These are phyloP conservation scores for Alternaria sp. DNA, from an alignment of 2,329 filamentous ascomycete genomes.

Conservation along the genomic window DNA sequence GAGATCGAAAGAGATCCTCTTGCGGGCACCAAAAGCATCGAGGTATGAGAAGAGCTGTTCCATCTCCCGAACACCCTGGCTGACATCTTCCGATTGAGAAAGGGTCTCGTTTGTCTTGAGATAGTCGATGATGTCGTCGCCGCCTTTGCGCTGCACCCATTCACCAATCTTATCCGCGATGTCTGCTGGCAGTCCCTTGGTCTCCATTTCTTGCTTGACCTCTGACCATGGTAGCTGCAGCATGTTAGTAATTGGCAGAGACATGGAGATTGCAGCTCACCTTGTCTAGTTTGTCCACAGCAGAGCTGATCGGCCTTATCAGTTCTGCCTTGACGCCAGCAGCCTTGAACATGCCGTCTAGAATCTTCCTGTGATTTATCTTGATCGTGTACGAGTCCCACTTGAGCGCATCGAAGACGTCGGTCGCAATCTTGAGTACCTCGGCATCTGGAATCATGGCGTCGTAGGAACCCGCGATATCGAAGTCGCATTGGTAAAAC, in stretches of 20 bases:
- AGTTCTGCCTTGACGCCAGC: slow-evolving; percentile 87
- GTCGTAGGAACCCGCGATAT: slow-evolving; percentile 85
- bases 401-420: slow-evolving; percentile 82
- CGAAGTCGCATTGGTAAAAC: slow-evolving; percentile 97
- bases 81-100: slow-evolving; percentile 68
- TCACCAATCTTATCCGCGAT: slow-evolving; percentile 87
- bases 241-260: slow-evolving; percentile 15
- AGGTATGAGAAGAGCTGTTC: slow-evolving; percentile 81
- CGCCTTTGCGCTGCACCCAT: slow-evolving; percentile 80
- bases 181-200: slow-evolving; percentile 78
- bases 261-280: slow-evolving; percentile 39
- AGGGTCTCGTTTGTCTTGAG: slow-evolving; percentile 32
- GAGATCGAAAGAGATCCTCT: slow-evolving; percentile 85
- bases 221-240: slow-evolving; percentile 74
- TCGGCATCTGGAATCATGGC: slow-evolving; percentile 92
- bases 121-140: slow-evolving; percentile 69
- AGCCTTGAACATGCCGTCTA: slow-evolving; percentile 90
- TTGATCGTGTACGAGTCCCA: slow-evolving; percentile 86
- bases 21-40: slow-evolving; percentile 74
- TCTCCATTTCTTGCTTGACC: slow-evolving; percentile 91
- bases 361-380: slow-evolving; percentile 91
- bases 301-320: slow-evolving; percentile 86
- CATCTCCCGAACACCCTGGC: slow-evolving; percentile 82
- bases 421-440: slow-evolving; percentile 80
- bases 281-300: slow-evolving; percentile 97